A percentile compares a stretch with the other conserved stretches of the same genome.
phyloP scores from a whole-genome alignment of 331 rosid genomes.

The Telfairia occidentalis region DNA sequence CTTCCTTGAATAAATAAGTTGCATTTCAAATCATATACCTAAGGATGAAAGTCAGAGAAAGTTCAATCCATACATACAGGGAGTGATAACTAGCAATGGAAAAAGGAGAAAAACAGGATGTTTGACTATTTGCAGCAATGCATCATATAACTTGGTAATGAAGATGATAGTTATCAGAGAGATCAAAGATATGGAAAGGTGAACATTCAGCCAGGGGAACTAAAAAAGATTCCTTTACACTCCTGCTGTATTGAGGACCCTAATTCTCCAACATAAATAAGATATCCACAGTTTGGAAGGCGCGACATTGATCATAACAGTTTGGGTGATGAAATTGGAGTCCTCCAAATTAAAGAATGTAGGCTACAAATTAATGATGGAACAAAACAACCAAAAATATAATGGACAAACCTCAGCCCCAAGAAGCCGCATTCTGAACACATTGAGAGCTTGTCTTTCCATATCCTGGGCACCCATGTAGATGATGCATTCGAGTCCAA shows the following conservation, averaged over 20 bases:
- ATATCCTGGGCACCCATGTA: slow-evolving; percentile 96
- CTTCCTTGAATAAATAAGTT: background rate
- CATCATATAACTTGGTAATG: background rate
- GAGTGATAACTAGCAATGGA: background rate
- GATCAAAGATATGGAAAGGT: background rate
- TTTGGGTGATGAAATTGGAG: background rate
- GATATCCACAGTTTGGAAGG: background rate
- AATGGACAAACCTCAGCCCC: slow-evolving; percentile 74
- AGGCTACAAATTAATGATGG: background rate
- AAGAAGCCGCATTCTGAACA: slow-evolving; percentile 83
- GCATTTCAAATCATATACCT: background rate
- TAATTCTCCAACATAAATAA: background rate
- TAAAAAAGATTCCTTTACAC: background rate
- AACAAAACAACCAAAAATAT: background rate
- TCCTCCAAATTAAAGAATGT: background rate
- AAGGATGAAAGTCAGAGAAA: background rate
- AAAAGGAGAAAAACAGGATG: background rate
- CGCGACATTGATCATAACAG: background rate
- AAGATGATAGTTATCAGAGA: background rate
- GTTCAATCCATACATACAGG: background rate
- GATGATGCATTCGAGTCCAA: slow-evolving; percentile 68
- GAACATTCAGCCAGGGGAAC: background rate
- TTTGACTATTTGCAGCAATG: background rate
- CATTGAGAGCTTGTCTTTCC: slow-evolving; percentile 94
- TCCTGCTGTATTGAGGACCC: background rate